phyloP scores from a whole-genome alignment of 2,329 filamentous ascomycete species.

The Dactylellina cionopaga region DNA sequence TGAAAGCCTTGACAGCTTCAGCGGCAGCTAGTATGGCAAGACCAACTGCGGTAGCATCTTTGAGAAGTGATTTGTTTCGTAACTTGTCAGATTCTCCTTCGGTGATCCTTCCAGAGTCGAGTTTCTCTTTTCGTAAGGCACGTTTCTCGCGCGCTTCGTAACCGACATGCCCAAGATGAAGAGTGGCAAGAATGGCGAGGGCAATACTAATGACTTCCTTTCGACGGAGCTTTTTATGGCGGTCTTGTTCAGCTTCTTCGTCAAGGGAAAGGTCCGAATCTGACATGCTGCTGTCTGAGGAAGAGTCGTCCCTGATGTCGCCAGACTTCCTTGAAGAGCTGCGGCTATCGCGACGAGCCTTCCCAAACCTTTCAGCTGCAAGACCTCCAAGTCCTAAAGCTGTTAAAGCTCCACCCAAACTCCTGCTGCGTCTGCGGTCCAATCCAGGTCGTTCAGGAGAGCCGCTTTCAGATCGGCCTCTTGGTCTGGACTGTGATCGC shows the following conservation, averaged over 20 bases:
- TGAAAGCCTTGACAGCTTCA: constrained; percentile 38
- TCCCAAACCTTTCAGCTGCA: constrained; percentile 32
- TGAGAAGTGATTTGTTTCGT: constrained; percentile 28
- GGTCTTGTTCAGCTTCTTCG: constrained; percentile 29
- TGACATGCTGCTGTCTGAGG: constrained; percentile 45
- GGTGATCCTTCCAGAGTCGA: constrained; percentile 41
- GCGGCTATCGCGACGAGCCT: constrained; percentile 29
- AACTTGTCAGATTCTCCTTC: constrained; percentile 38
- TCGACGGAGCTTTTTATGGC: constrained; percentile 29
- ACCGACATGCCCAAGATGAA: constrained; percentile 38
- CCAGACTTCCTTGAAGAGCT: constrained; percentile 11
- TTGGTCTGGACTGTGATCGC: constrained; percentile 33
- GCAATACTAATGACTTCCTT: constrained; percentile 48
- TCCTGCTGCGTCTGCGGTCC: constrained; percentile 35
- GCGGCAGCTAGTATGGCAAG: constrained; percentile 44
- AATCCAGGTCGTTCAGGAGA: constrained; percentile 43
- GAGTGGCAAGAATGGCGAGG: constrained; percentile 44
- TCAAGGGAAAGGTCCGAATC: constrained; percentile 48
- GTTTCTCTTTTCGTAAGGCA: constrained; percentile 32
- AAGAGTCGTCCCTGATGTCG: constrained; percentile 5
- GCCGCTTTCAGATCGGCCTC: constrained; percentile 15
- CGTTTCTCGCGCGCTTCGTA: constrained; percentile 46
- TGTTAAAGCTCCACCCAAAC: constrained; percentile 23
- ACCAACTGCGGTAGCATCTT: constrained; percentile 43
- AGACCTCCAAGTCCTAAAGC: constrained; percentile 44